Percentiles rank a stretch among this genome's conserved stretches.
These are phyloP conservation scores for Solanum pennellii DNA, from an alignment of 257 asterid species.

Conservation along the genomic window DNA sequence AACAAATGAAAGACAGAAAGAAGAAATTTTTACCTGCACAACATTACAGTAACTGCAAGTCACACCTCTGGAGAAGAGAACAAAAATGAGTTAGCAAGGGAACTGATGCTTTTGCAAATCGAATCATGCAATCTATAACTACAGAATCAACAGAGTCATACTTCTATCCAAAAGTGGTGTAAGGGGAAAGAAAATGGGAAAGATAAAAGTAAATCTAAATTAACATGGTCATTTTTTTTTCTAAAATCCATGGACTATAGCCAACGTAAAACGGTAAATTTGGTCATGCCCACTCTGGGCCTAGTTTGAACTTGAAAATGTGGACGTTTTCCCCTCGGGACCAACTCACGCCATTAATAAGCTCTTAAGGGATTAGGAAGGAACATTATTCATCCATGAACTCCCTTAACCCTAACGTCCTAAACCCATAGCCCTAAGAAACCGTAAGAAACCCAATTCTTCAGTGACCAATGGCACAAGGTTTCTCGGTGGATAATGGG, in stretches of 20 bases:
- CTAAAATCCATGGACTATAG: not conserved
- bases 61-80: slow-evolving; percentile 49
- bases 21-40: slow-evolving; percentile 50
- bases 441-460: not conserved
- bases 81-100: slow-evolving; percentile 13
- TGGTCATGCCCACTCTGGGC: no score
- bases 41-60: slow-evolving; percentile 75
- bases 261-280: no score
- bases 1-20: not conserved
- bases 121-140: not conserved
- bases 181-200: not conserved
- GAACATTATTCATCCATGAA: no score
- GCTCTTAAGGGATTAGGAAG: no score
- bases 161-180: not conserved
- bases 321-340: no score
- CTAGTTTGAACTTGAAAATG: no score
- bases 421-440: no score
- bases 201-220: not conserved
- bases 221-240: not conserved
- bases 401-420: no score
- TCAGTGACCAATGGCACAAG: not conserved
- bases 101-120: not conserved
- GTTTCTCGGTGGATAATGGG: not conserved
- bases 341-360: no score
- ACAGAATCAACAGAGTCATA: not conserved